A percentile compares a stretch with the other conserved stretches of the same genome.
These are phyloP conservation scores for Chimonanthus praecox DNA, from an alignment of 164 flowering plant species.

Conservation along the genomic window DNA sequence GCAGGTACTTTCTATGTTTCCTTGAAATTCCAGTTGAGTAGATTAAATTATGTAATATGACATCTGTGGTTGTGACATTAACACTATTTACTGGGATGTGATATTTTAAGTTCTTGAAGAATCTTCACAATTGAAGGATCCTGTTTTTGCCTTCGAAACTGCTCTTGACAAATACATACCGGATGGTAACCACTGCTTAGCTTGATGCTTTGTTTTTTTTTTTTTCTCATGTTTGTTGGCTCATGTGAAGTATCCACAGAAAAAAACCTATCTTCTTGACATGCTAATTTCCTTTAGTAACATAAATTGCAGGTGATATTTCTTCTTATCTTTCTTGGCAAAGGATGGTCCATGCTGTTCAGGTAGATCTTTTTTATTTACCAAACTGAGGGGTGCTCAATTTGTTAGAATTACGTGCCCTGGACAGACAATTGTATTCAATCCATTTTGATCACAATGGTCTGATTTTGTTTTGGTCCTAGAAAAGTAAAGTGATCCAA, in stretches of 20 bases:
- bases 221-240: not conserved
- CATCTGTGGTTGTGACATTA: not conserved
- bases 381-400: not conserved
- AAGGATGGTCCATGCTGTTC: constrained; percentile 53
- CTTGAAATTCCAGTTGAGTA: not conserved
- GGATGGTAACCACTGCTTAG: constrained; percentile 25
- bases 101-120: constrained; percentile 39
- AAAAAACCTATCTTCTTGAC: not conserved
- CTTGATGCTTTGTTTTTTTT: not conserved
- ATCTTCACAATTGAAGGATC: constrained; percentile 39
- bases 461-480: no score
- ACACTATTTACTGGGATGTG: constrained; percentile 6
- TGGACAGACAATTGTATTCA: not conserved
- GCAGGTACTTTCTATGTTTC: constrained; percentile 27
- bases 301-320: constrained; percentile 24
- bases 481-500: no score
- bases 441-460: not conserved
- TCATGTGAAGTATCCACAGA: not conserved
- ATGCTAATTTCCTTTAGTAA: not conserved
- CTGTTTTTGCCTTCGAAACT: constrained; percentile 37
- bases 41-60: not conserved
- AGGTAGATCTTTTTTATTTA: constrained; percentile 26
- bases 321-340: constrained; percentile 38
- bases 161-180: constrained; percentile 14
- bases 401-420: no score